Base-by-base conservation (phyloP, 2,329 filamentous ascomycete species). In the Orbilia ellipsospora region DNA sequence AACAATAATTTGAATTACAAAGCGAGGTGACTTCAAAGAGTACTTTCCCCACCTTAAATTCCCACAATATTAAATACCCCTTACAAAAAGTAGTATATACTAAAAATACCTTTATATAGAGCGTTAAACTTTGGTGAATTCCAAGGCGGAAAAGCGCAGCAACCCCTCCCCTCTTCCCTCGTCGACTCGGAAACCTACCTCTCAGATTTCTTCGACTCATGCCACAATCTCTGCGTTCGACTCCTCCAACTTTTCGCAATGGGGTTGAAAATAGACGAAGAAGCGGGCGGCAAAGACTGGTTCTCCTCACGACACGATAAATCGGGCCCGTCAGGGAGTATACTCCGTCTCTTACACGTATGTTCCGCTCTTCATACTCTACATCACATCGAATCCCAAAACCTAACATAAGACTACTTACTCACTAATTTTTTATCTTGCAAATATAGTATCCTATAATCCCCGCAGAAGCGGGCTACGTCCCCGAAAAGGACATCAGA, bases 41-140 rank as follows among this genome's bases (percentile, higher is more conserved):
- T 94, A 83, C 80, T n/a, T 52, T 48, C 44, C 13, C 44, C 31
- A 7, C 31, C 4, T n/a, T 5, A 42, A 57, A 31, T 31, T 16
- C 8, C 5, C 31, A 36, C 31, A 36, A 36, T 2, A 36, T 10
- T 6, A 36, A 36, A 36, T 36, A 36, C 31, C 3, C 31, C 10
- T 36, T 36, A n/a, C n/a, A n/a, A n/a, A n/a, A n/a, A n/a, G n/a
- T 6, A 36, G 23, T 23, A 36, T 36, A 36, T 36, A 6, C 31
- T 36, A 10, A 36, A 16, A n/a, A 4, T 10, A 12, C 18, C 20
- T 5, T n/a, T 45, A 26, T 52, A 12, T 78, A 95, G 93, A 84
- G 93, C 91, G 44, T 94, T 98, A 86, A 99, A 98, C 84, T 91
- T 98, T 80, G 92, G 90, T 78, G 88, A 92, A 79, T 96, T 95